A percentile compares a stretch with the other conserved stretches of the same genome.
Evolutionary conservation across 305 asterid species (phyloP).

Genomic region (Lippia alba): DNA sequence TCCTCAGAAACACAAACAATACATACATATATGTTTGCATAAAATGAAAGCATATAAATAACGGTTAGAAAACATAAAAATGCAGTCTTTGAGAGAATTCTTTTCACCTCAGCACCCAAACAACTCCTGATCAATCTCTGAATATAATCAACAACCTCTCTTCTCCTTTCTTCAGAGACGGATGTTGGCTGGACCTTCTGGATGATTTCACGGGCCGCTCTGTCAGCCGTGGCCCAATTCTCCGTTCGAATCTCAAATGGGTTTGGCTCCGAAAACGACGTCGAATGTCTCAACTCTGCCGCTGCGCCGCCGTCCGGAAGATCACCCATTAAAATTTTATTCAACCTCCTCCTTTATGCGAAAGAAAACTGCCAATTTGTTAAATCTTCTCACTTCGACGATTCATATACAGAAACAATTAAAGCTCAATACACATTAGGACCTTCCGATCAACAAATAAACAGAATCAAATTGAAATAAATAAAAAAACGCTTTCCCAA

Average conservation of each 20-base stretch:
- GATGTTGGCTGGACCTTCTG: conserved; percentile 67
- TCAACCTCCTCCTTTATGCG: background rate
- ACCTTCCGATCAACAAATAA: conserved; percentile 29
- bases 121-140: conserved; percentile 59
- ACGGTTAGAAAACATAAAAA: no score
- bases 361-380: conserved; percentile 14
- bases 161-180: conserved; percentile 67
- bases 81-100: background rate
- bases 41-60: conserved; percentile 20
- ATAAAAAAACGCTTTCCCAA: background rate
- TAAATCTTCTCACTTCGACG: conserved; percentile 30
- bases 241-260: conserved; percentile 43
- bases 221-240: conserved; percentile 70
- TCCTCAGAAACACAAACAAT: conserved; percentile 20
- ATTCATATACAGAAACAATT: conserved; percentile 23
- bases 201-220: conserved; percentile 52
- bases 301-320: conserved; percentile 46
- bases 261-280: conserved; percentile 40
- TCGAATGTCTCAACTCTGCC: conserved; percentile 39
- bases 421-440: conserved; percentile 29
- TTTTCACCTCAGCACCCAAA: conserved; percentile 73
- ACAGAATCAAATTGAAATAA: conserved; percentile 15
- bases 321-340: conserved; percentile 44
- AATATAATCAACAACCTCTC: conserved; percentile 64
- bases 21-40: background rate